These are phyloP conservation scores for Lentinula detonsa DNA, from an alignment of 768 basidiomycete species.

Conservation along the genomic window DNA sequence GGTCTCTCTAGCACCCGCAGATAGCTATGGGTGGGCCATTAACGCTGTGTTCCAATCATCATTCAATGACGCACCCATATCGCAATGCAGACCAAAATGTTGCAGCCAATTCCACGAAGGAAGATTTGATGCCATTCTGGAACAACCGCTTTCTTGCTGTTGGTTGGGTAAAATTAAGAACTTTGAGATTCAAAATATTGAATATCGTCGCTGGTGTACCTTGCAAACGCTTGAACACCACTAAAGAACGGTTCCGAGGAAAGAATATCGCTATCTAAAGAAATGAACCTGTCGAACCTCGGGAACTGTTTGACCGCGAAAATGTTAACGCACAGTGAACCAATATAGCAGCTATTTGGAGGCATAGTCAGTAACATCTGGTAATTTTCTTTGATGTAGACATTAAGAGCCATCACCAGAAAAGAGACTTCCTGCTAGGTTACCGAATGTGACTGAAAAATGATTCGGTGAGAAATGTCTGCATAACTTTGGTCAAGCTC, in stretches of 20 bases:
- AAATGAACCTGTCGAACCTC: not conserved
- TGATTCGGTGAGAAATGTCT: not conserved
- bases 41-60: too few relatives aligned
- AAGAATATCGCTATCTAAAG: constrained; percentile 52
- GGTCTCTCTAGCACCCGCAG: constrained; percentile 59
- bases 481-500: not conserved
- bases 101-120: constrained; percentile 68
- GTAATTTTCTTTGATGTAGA: constrained; percentile 17
- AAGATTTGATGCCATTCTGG: constrained; percentile 72
- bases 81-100: constrained; percentile 70
- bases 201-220: constrained; percentile 33
- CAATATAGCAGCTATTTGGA: not conserved
- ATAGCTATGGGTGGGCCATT: constrained; percentile 40
- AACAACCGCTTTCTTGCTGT: constrained; percentile 54
- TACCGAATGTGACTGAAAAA: constrained; percentile 52
- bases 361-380: constrained; percentile 41
- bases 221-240: constrained; percentile 46
- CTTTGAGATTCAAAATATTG: not conserved
- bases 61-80: constrained; percentile 46
- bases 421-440: constrained; percentile 63
- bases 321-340: not conserved
- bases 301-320: not conserved
- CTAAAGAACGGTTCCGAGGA: constrained; percentile 50
- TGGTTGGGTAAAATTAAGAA: not conserved
- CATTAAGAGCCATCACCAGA: constrained; percentile 49